These are phyloP conservation scores for Suhomyces yuchorum DNA, from an alignment of 1,139 yeast genomes.

Conservation along the genomic window DNA sequence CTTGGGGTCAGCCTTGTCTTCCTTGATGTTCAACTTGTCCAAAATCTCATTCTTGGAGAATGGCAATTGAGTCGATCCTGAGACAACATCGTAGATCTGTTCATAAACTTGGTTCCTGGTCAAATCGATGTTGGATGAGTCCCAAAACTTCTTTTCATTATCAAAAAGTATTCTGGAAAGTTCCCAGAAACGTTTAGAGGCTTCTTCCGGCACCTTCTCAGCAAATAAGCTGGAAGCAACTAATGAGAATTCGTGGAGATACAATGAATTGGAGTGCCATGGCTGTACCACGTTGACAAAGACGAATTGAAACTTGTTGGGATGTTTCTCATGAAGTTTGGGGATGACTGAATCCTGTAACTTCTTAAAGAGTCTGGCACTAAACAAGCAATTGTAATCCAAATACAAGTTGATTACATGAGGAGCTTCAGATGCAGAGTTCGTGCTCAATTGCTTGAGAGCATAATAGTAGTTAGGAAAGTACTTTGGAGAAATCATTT, in stretches of 20 bases:
- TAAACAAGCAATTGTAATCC: slow-evolving; percentile 81
- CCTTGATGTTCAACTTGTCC: slow-evolving; percentile 31
- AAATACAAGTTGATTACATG: slow-evolving; percentile 55
- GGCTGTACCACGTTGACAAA: slow-evolving; percentile 76
- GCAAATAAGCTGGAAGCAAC: slow-evolving; percentile 66
- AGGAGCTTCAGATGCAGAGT: slow-evolving; percentile 26
- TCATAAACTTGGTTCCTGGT: slow-evolving; percentile 60
- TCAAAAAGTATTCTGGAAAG: slow-evolving; percentile 58
- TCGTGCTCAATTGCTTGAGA: slow-evolving; percentile 22
- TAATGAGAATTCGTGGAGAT: slow-evolving; percentile 70
- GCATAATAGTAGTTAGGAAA: slow-evolving; percentile 38
- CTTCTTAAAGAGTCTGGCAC: slow-evolving; percentile 63
- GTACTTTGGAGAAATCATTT: slow-evolving; percentile 47
- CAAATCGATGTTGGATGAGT: slow-evolving; percentile 56
- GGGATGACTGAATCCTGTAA: slow-evolving; percentile 59
- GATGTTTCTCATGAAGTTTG: slow-evolving; percentile 45
- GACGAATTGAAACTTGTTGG: slow-evolving; percentile 57
- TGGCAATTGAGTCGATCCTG: slow-evolving; percentile 34
- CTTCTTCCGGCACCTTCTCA: slow-evolving; percentile 24
- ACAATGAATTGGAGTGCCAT: slow-evolving; percentile 78
- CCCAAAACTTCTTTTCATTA: slow-evolving; percentile 58
- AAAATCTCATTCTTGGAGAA: slow-evolving; percentile 42
- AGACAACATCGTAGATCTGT: slow-evolving; percentile 56
- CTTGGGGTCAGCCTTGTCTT: slow-evolving; percentile 29
- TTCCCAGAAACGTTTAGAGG: slow-evolving; percentile 57